phyloP scores from a whole-genome alignment of 78 protist genomes.

The Corallochytrium limacisporum region DNA sequence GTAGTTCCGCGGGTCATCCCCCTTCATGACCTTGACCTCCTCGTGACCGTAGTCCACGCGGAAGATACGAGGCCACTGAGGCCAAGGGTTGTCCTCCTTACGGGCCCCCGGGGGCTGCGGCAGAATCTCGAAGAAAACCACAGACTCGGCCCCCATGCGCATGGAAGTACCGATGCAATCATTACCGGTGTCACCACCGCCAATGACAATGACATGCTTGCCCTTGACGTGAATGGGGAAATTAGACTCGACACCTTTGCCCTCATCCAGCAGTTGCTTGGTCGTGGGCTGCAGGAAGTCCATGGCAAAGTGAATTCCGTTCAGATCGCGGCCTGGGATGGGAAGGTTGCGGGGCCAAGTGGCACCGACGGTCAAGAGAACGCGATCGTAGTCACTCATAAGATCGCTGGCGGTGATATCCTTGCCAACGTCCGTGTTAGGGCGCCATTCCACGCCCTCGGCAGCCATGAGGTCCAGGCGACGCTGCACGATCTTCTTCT shows the following conservation, averaged over 20 bases:
- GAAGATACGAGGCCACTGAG: conserved; percentile 60
- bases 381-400: conserved; percentile 14
- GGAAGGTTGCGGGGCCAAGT: conserved; percentile 46
- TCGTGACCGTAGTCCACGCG: conserved; percentile 70
- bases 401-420: neutral
- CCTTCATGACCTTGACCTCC: conserved; percentile 31
- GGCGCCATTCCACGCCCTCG: conserved; percentile 38
- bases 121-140: conserved; percentile 50
- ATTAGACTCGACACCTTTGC: neutral
- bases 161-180: conserved; percentile 63
- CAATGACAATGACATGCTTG: conserved; percentile 61
- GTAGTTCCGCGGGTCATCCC: conserved; percentile 34
- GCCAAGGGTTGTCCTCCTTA: conserved; percentile 53
- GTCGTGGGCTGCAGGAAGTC: conserved; percentile 41
- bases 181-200: conserved; percentile 78
- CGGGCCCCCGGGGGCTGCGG: conserved; percentile 22
- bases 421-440: conserved; percentile 35
- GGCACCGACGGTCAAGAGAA: conserved; percentile 51
- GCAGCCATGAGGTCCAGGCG: conserved; percentile 46
- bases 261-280: neutral
- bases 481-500: conserved; percentile 49
- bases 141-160: conserved; percentile 30
- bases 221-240: conserved; percentile 37
- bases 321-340: conserved; percentile 49
- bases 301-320: conserved; percentile 58